Conservation (phyloP, 2,329 filamentous ascomycete genomes). For the Chaetomiaceae sp. region DNA sequence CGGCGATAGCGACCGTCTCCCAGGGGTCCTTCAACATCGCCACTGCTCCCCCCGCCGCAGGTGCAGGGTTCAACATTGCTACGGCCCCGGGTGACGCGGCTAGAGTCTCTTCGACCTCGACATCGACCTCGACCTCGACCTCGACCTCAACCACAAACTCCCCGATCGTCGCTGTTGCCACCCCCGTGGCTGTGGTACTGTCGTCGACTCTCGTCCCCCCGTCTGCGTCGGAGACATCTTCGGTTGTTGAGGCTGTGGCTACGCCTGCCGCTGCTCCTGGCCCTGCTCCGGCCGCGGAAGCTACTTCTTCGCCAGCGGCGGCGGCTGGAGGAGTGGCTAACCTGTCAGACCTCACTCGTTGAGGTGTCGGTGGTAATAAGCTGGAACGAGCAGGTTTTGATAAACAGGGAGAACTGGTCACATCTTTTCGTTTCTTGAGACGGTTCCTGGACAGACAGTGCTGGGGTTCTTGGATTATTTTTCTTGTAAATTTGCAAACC, state of each 20-base stretch:
- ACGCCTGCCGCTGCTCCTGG: neutral
- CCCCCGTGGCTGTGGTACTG: neutral
- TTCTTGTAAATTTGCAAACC: too few species aligned
- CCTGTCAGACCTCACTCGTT: constrained; percentile 28
- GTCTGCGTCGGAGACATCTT: neutral
- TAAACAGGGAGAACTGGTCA: too few species aligned
- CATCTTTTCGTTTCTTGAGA: too few species aligned
- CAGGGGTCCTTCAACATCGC: constrained; percentile 6
- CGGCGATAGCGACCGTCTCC: neutral
- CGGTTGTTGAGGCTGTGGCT: neutral
- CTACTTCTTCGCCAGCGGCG: constrained; percentile 6
- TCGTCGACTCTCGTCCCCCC: neutral
- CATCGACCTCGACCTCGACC: constrained; percentile 4
- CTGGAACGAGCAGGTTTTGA: too few species aligned
- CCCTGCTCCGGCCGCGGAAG: constrained; percentile 3
- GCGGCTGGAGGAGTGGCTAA: constrained; percentile 11
- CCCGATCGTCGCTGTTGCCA: neutral
- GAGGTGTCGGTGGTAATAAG: neutral
- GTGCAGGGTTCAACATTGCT: neutral
- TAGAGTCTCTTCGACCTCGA: neutral
- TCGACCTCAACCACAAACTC: constrained; percentile 13
- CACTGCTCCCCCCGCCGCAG: neutral
- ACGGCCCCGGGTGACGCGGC: neutral
- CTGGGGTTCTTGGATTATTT: too few species aligned
- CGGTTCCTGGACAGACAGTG: too few species aligned